Conservation (phyloP, 2,329 filamentous ascomycete genomes). For the Pseudocercospora fijiensis region DNA sequence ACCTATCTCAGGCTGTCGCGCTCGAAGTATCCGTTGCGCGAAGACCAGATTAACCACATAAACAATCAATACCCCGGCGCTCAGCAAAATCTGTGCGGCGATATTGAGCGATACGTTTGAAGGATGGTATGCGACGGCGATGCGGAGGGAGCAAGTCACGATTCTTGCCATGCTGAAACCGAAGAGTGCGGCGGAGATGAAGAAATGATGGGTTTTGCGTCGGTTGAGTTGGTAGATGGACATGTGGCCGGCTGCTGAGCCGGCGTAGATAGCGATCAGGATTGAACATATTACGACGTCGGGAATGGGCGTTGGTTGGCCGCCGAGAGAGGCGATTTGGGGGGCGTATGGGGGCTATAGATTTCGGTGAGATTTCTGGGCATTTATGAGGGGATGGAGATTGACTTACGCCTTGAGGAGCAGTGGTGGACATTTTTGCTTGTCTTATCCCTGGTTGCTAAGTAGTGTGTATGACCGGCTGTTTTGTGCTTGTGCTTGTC, state of each 20-base stretch:
- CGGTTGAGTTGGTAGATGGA: slow-evolving; percentile 44
- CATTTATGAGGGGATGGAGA: background rate
- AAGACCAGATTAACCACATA: slow-evolving; percentile 37
- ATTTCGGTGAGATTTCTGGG: background rate
- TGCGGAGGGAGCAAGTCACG: slow-evolving; percentile 41
- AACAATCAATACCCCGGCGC: slow-evolving; percentile 35
- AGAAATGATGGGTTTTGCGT: slow-evolving; percentile 43
- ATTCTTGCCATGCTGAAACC: slow-evolving; percentile 48
- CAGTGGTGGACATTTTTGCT: slow-evolving; percentile 1
- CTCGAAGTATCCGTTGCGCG: slow-evolving; percentile 32
- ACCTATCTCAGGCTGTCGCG: slow-evolving; percentile 33
- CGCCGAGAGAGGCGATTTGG: slow-evolving; percentile 39
- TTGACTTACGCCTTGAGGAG: slow-evolving; percentile 20
- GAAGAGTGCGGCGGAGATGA: slow-evolving; percentile 44
- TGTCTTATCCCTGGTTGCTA: background rate
- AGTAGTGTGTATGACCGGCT: background rate
- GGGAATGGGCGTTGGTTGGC: slow-evolving; percentile 37
- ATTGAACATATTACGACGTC: slow-evolving; percentile 46
- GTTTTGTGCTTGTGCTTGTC: background rate
- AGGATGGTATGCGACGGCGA: slow-evolving; percentile 35
- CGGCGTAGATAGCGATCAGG: slow-evolving; percentile 45
- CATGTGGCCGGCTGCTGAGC: slow-evolving; percentile 44
- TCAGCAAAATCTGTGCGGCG: slow-evolving; percentile 36
- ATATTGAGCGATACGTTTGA: slow-evolving; percentile 34
- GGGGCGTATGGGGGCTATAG: slow-evolving; percentile 33